Percentiles rank a stretch among this genome's conserved stretches.
These are phyloP conservation scores for Neonectria ditissima DNA, from an alignment of 2,329 filamentous ascomycete species.

Conservation along the genomic window DNA sequence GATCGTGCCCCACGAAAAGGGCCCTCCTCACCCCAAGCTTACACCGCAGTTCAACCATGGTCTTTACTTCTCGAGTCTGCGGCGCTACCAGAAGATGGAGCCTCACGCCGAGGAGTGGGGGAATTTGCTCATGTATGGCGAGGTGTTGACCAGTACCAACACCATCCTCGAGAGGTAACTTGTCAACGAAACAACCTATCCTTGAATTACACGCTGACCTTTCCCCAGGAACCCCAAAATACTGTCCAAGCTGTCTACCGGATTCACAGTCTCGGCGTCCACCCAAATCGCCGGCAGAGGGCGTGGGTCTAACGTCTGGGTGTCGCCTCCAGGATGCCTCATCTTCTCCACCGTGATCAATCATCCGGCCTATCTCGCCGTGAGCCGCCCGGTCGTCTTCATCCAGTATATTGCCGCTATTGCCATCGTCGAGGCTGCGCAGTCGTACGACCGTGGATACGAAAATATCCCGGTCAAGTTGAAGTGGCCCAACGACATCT, in stretches of 20 bases:
- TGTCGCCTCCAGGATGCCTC: conserved; percentile 86
- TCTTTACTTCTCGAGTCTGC: conserved; percentile 79
- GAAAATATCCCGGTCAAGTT: conserved; percentile 81
- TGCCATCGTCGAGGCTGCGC: conserved; percentile 86
- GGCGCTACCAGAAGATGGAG: conserved; percentile 69
- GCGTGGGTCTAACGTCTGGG: conserved; percentile 93
- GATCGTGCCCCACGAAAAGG: conserved; percentile 77
- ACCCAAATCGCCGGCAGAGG: conserved; percentile 90
- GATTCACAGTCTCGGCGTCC: conserved; percentile 89
- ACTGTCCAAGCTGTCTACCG: conserved; percentile 80
- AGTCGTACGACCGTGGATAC: conserved; percentile 82
- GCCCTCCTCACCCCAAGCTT: conserved; percentile 75
- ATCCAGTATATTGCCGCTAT: conserved; percentile 93
- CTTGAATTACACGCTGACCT: neutral
- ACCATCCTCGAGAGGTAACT: conserved; percentile 87
- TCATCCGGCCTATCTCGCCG: conserved; percentile 79
- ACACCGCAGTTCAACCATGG: conserved; percentile 91
- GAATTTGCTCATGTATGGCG: conserved; percentile 82
- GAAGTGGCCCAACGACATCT: conserved; percentile 99
- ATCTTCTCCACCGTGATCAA: conserved; percentile 91
- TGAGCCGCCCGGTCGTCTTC: conserved; percentile 85
- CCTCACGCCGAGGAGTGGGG: conserved; percentile 78
- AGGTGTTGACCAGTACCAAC: conserved; percentile 94
- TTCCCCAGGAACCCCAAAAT: conserved; percentile 76
- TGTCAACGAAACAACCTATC: rapidly evolving